A percentile compares a stretch with the other conserved stretches of the same genome.
phyloP scores from a whole-genome alignment of 2,329 filamentous ascomycete species.

The Colletotrichum agaves region DNA sequence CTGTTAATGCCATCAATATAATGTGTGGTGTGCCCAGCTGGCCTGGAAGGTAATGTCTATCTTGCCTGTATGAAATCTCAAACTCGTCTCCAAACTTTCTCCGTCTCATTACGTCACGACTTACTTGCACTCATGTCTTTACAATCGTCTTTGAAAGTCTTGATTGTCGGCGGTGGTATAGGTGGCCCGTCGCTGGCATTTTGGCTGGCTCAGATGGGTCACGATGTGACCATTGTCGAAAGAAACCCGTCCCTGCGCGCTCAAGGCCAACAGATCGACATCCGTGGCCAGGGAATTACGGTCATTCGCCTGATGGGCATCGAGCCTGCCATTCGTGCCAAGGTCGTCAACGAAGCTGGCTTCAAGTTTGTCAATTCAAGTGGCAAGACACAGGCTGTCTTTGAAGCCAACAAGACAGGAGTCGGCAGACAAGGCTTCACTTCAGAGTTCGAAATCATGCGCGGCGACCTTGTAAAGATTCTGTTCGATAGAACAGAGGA shows the following conservation, averaged over 20 bases:
- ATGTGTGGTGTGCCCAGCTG: neutral
- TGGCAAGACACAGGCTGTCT: conserved; percentile 51
- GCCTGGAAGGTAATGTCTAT: neutral
- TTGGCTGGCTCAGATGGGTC: conserved; percentile 51
- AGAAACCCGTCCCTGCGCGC: conserved; percentile 49
- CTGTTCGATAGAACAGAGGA: conserved; percentile 55
- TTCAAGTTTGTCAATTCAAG: conserved; percentile 55
- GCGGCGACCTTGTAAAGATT: conserved; percentile 63
- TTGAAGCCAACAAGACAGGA: conserved; percentile 53
- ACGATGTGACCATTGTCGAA: conserved; percentile 57
- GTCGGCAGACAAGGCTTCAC: conserved; percentile 57
- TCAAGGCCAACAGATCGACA: conserved; percentile 58
- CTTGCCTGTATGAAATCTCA: neutral
- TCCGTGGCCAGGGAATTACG: conserved; percentile 54
- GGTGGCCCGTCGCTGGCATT: conserved; percentile 56
- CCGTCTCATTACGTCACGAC: neutral
- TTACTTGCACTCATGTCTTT: conserved; percentile 40
- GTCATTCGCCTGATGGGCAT: conserved; percentile 54
- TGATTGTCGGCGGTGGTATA: conserved; percentile 60
- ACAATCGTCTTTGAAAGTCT: conserved; percentile 53
- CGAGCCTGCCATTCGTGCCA: conserved; percentile 47
- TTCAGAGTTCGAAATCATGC: conserved; percentile 69
- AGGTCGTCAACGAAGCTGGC: conserved; percentile 59
- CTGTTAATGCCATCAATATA: neutral
- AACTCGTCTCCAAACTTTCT: neutral